Evolutionary conservation across 2,329 filamentous ascomycete species (phyloP), one percentile per base, ranked within the genome.

Genomic region (Ophiocordyceps camponoti-saundersi): DNA sequence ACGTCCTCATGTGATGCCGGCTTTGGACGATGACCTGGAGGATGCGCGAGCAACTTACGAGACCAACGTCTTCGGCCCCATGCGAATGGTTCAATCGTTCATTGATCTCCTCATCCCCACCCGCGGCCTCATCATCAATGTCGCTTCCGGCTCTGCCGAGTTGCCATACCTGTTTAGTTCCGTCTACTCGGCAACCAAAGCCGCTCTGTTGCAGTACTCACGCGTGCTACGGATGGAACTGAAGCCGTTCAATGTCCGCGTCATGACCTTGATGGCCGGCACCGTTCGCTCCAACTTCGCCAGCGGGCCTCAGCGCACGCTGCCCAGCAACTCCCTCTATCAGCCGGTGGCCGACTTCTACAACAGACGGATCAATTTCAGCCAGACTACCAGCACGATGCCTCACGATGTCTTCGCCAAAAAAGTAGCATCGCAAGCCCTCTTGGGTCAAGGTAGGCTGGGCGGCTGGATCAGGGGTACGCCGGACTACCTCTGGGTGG

Each of bases 251-350:
- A 64, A 65, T 52, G 72, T 77, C 12, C 69, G 73, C 51, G 73
- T 77, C 57, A 75, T 75, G 67, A 67, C 74, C n/a, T 69, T 69
- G 54, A 68, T 76, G 62, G 70, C 72, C 0, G 73, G 73, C 23
- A 74, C 72, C 3, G 71, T 77, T 13, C 61, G 61, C 41, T 73
- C 68, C 54, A 70, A 74, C 57, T 73, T 72, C 47, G 68, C 70
- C 8, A 60, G 56, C 51, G 64, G 65, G 42, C 55, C 56, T 1
- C 59, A 67, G 51, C 65, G 68, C 48, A 48, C 52, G 3, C 60
- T 77, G 45, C 71, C 71, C 0, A 49, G 57, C 12, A 58, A 57
- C 43, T 75, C 71, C 42, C 61, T 73, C 21, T 77, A 77, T 57
- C 50, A 55, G 57, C 65, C 64, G 10, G 62, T 71, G 3, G 55